Base-by-base conservation (phyloP, 1,284 basidiomycete genomes). In the Trametes polyzona region DNA sequence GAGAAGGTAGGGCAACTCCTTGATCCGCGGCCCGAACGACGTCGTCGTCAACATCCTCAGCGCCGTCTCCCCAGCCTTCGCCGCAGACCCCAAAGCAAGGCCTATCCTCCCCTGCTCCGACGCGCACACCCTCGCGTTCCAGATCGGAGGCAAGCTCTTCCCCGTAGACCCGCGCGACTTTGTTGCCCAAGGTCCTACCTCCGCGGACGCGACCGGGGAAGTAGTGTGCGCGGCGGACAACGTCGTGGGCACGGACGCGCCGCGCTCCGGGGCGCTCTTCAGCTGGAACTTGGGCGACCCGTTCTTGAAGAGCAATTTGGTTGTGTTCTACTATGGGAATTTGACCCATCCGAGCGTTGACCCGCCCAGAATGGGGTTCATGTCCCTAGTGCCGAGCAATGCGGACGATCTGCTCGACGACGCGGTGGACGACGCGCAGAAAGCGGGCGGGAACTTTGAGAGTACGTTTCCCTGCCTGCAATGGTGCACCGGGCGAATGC, bases 141-240 rank as follows among this genome's bases (percentile, higher is more conserved):
- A 83, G 62, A 86, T 90, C 46, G 83, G 81, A 21, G 87, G 87
- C 4, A 76, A 76, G 66, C 70, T 78, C 55, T 90, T 89, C 72
- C 79, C 83, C 4, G 77, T 88, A 32, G 87, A 88, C 67, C 83
- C 87, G 26, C 79, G 85, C 33, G 87, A 89, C 69, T 84, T 89
- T 59, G 70, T 81, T 11, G 67, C 71, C 8, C 79, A 79, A 36
- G 23, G 50, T 41, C 37, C n/a, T n/a, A n/a, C n/a, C n/a, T n/a
- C 41, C 23, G 21, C 7, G 61, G 69, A 70, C 23, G 67, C 60
- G 39, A 57, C 64, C 1, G 73, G 72, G 26, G 72, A 80, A 52
- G 72, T 78, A 1, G 70, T 70, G 16, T 88, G 86, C 62, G 62
- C 69, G 44, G 73, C 81, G 24, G 65, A 64, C 62, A 83, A 80